phyloP scores from a whole-genome alignment of 805 yeast genomes.

The Metschnikowia matae region DNA sequence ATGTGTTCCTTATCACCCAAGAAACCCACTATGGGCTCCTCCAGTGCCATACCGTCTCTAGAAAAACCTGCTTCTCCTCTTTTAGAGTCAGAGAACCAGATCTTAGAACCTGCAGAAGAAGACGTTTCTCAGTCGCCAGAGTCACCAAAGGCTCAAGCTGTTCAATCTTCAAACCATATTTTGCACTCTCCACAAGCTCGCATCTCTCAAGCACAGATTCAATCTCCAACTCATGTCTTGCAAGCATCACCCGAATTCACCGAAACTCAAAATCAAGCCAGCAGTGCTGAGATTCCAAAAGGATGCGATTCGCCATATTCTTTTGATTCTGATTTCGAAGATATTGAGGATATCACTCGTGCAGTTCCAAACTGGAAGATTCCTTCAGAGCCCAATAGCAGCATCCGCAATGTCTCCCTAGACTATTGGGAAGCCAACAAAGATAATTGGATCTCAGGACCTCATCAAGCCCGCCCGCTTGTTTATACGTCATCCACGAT shows the following conservation, averaged over 20 bases:
- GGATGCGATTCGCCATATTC: neutral
- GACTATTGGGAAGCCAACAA: constrained; percentile 31
- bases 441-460: constrained; percentile 21
- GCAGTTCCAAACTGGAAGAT: constrained; percentile 4
- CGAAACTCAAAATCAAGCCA: neutral
- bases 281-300: neutral
- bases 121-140: too few relatives aligned
- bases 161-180: neutral
- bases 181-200: neutral
- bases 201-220: too few relatives aligned
- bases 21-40: neutral
- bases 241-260: constrained; percentile 1
- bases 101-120: neutral
- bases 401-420: constrained; percentile 21
- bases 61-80: neutral
- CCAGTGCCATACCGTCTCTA: neutral
- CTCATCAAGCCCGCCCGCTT: constrained; percentile 24
- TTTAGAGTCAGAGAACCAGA: neutral
- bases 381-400: neutral
- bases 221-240: neutral
- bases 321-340: constrained; percentile 7
- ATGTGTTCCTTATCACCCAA: neutral
- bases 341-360: constrained; percentile 12
- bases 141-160: too few relatives aligned
- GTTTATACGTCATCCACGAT: constrained; percentile 22